Evolutionary conservation across 352 stramenopile species (phyloP).

Genomic region (Phytophthora citricola): DNA sequence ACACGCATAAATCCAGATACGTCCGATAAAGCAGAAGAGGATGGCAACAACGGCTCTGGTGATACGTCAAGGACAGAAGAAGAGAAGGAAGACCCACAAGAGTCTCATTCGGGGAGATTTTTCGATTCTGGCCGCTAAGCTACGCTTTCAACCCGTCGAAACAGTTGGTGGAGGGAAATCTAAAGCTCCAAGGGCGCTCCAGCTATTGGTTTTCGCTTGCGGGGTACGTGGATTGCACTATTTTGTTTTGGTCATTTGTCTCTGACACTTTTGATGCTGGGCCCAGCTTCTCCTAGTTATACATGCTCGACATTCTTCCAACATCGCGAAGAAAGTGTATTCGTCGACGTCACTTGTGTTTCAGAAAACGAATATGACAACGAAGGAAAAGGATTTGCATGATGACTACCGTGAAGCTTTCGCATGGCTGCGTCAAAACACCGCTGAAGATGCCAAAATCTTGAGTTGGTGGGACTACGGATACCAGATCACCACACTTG

Average conservation of each 20-base stretch:
- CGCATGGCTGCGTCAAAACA: conserved; percentile 82
- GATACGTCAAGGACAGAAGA: conserved; percentile 12
- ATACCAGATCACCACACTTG: conserved; percentile 83
- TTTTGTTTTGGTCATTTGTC: background rate
- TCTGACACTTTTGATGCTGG: conserved; percentile 2
- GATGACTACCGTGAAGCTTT: conserved; percentile 89
- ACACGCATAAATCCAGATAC: conserved; percentile 15
- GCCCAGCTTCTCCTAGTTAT: conserved; percentile 70
- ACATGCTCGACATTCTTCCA: conserved; percentile 66
- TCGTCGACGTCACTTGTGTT: conserved; percentile 84
- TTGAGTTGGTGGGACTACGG: conserved; percentile 90
- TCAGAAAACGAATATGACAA: conserved; percentile 63
- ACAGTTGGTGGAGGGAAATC: conserved; percentile 17
- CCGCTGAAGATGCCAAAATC: conserved; percentile 67
- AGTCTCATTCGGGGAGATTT: conserved; percentile 38
- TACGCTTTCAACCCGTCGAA: conserved; percentile 39
- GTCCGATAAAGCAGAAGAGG: conserved; percentile 12
- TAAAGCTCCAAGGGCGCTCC: conserved; percentile 25
- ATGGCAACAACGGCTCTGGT: background rate
- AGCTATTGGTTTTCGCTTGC: conserved; percentile 63
- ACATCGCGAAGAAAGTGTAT: conserved; percentile 75
- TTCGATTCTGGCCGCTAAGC: conserved; percentile 30
- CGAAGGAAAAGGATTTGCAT: conserved; percentile 46
- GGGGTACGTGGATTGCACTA: conserved; percentile 45
- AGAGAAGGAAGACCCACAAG: conserved; percentile 27